Percentiles rank a stretch among this genome's conserved stretches.
phyloP scores from a whole-genome alignment of 768 basidiomycete species.

The Xanthoconium purpureum region DNA sequence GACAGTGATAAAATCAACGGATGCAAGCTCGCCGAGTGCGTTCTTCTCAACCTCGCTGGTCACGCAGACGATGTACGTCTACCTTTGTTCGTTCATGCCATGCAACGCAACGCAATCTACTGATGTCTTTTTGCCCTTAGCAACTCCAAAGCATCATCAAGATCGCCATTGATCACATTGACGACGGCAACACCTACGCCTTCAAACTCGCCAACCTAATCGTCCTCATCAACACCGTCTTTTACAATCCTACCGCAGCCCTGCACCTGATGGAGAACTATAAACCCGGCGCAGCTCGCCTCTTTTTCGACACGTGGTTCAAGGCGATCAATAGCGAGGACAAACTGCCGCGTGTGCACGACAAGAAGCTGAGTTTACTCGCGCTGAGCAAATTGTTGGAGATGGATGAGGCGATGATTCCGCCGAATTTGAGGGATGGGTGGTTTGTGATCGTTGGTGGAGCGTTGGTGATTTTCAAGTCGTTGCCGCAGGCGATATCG shows the following conservation, averaged over 20 bases:
- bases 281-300: conserved; percentile 56
- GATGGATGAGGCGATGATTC: conserved; percentile 55
- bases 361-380: conserved; percentile 80
- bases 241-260: conserved; percentile 79
- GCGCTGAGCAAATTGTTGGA: conserved; percentile 77
- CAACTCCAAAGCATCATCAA: conserved; percentile 61
- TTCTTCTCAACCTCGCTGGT: conserved; percentile 77
- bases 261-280: conserved; percentile 69
- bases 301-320: conserved; percentile 89
- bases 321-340: conserved; percentile 56
- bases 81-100: not conserved
- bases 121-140: conserved; percentile 33
- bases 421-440: conserved; percentile 58
- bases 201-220: conserved; percentile 78
- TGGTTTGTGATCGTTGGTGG: conserved; percentile 77
- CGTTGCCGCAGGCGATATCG: conserved; percentile 71
- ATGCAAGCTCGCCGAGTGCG: conserved; percentile 79
- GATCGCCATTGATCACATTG: conserved; percentile 56
- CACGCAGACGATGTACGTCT: conserved; percentile 69
- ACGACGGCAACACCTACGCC: conserved; percentile 57
- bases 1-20: conserved; percentile 83
- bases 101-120: not conserved
- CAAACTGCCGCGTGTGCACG: conserved; percentile 79
- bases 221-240: conserved; percentile 76
- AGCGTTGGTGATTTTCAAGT: conserved; percentile 70